These are phyloP conservation scores for Zizania latifolia DNA, from an alignment of 176 grass and related monocot species.

Conservation along the genomic window DNA sequence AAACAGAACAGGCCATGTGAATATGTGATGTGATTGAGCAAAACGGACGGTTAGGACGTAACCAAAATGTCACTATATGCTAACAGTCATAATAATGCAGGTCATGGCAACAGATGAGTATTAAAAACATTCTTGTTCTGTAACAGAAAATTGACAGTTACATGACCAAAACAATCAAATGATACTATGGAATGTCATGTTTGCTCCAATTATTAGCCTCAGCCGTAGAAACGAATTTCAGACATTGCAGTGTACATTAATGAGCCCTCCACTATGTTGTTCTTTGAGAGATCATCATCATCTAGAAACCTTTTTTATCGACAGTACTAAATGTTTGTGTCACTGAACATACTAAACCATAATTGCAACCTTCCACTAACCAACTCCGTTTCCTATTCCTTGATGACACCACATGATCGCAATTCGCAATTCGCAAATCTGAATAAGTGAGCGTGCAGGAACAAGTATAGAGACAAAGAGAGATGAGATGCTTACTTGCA, in stretches of 20 bases:
- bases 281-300: neutral
- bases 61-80: neutral
- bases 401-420: neutral
- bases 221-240: neutral
- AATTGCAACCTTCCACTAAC: neutral
- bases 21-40: constrained; percentile 1
- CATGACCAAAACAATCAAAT: neutral
- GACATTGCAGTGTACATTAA: neutral
- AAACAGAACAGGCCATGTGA: constrained; percentile 9
- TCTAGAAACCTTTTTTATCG: neutral
- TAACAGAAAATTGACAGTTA: constrained; percentile 21
- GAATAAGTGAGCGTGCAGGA: neutral
- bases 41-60: neutral
- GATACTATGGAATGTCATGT: neutral
- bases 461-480: constrained; percentile 11
- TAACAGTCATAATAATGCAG: constrained; percentile 16
- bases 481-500: constrained; percentile 57
- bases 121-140: neutral
- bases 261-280: neutral
- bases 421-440: too few species aligned
- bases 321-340: neutral
- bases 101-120: constrained; percentile 3
- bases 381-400: neutral
- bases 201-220: constrained; percentile 4
- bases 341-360: neutral